phyloP scores from a whole-genome alignment of 208 protist genomes.

The Leishmania arabica region DNA sequence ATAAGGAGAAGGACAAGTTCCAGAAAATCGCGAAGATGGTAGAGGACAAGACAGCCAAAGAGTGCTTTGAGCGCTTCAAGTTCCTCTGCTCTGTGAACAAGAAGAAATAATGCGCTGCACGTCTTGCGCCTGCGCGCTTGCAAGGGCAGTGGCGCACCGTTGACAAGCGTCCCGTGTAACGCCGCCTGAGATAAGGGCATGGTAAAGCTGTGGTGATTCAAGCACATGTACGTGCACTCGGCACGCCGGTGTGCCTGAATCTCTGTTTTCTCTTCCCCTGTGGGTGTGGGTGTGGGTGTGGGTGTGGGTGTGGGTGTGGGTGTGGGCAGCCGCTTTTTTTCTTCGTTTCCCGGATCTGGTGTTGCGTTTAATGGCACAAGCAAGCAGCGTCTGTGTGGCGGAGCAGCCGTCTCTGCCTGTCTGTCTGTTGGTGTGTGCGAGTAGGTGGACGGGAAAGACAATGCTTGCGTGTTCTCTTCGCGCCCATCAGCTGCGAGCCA shows the following conservation, averaged over 20 bases:
- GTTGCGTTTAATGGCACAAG: not conserved
- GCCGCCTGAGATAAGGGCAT: not conserved
- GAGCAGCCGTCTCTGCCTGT: not conserved
- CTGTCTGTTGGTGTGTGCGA: not conserved
- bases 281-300: not conserved
- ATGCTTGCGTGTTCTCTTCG: not conserved
- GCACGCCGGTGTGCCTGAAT: not conserved
- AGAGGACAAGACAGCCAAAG: conserved; percentile 94
- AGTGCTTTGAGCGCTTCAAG: conserved; percentile 97
- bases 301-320: not conserved
- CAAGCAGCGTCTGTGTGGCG: not conserved
- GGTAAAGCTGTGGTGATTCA: not conserved
- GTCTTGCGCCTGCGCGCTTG: not conserved
- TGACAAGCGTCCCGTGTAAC: not conserved
- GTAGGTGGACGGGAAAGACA: not conserved
- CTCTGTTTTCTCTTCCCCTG: not conserved
- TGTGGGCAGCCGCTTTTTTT: not conserved
- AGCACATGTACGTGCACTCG: not conserved
- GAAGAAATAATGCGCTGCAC: conserved; percentile 46
- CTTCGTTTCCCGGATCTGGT: not conserved
- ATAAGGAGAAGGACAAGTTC: conserved; percentile 96
- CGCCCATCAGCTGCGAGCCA: not conserved
- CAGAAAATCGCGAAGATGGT: conserved; percentile 94
- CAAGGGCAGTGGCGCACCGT: not conserved
- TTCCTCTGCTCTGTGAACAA: conserved; percentile 94